Evolutionary conservation across 768 basidiomycete genomes (phyloP).

Genomic region (Tylopilus felleus): DNA sequence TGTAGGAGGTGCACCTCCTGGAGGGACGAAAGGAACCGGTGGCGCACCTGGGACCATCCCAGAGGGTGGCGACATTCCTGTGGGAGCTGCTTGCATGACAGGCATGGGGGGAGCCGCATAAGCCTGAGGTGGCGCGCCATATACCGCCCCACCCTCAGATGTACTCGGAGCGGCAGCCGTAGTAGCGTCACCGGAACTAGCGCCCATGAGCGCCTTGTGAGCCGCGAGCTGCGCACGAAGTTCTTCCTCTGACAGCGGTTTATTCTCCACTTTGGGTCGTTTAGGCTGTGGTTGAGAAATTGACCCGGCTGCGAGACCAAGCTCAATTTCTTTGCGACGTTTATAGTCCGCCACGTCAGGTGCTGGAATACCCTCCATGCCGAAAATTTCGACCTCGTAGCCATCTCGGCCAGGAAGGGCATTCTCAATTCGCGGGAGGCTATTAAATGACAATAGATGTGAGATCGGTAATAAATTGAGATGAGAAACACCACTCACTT

Average conservation of each 20-base stretch:
- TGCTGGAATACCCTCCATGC: slow-evolving; percentile 97
- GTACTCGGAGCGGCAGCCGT: slow-evolving; percentile 36
- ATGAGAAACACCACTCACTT: slow-evolving; percentile 30
- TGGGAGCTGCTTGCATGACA: slow-evolving; percentile 22
- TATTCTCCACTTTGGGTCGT: slow-evolving; percentile 77
- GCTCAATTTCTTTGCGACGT: slow-evolving; percentile 90
- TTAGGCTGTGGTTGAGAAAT: slow-evolving; percentile 81
- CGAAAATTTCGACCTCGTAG: slow-evolving; percentile 98
- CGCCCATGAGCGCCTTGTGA: slow-evolving; percentile 91
- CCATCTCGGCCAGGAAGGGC: slow-evolving; percentile 95
- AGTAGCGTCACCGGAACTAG: slow-evolving; percentile 35
- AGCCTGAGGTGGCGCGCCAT: slow-evolving; percentile 70
- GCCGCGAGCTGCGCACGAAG: slow-evolving; percentile 81
- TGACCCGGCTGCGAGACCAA: slow-evolving; percentile 77
- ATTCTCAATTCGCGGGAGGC: slow-evolving; percentile 89
- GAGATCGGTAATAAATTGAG: slow-evolving; percentile 3
- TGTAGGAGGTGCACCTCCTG: slow-evolving; percentile 36
- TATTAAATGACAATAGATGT: slow-evolving; percentile 24
- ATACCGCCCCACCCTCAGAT: slow-evolving; percentile 50
- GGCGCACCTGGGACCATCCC: slow-evolving; percentile 44
- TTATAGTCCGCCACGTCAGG: slow-evolving; percentile 96
- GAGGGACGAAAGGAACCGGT: slow-evolving; percentile 37
- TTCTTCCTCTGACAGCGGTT: slow-evolving; percentile 76
- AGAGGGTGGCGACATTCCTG: slow-evolving; percentile 37
- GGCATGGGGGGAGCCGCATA: slow-evolving; percentile 49